Percentiles rank a stretch among this genome's conserved stretches.
Conservation (phyloP, 371 early-diverging fungal genomes). For the Rhizomucor miehei region DNA sequence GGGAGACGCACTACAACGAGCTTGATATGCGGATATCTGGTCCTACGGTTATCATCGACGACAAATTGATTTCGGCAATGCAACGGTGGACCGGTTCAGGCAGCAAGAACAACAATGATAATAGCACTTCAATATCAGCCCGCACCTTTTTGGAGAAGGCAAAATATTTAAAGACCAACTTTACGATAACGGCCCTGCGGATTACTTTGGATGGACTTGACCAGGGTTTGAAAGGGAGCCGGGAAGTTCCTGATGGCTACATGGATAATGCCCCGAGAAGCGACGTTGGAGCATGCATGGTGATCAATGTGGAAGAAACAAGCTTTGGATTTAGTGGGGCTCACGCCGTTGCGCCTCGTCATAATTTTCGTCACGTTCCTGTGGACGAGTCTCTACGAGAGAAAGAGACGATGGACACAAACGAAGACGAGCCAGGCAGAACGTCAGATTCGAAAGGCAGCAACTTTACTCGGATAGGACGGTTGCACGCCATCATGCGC, state of each 20-base stretch:
- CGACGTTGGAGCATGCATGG: conserved; percentile 13
- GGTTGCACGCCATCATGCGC: conserved; percentile 2
- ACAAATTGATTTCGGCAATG: not conserved
- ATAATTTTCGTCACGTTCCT: conserved; percentile 1
- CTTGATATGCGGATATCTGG: conserved; percentile 8
- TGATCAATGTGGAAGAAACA: conserved; percentile 11
- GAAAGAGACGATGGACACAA: too few relatives aligned
- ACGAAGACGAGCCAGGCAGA: too few relatives aligned
- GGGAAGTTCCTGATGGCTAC: conserved; percentile 23
- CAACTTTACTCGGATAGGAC: conserved; percentile 8
- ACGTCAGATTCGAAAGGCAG: too few relatives aligned
- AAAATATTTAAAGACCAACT: not conserved
- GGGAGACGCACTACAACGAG: conserved; percentile 19
- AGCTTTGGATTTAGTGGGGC: conserved; percentile 25
- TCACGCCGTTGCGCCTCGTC: conserved; percentile 4
- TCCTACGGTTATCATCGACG: too few relatives aligned
- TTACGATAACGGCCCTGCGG: conserved; percentile 5
- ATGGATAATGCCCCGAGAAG: conserved; percentile 39
- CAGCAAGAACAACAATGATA: too few relatives aligned
- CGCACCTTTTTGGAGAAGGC: too few relatives aligned
- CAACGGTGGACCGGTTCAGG: too few relatives aligned
- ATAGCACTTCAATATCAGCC: too few relatives aligned
- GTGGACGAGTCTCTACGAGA: too few relatives aligned
- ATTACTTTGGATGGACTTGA: conserved; percentile 24
- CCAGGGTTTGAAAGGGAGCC: conserved; percentile 24